Conservation (phyloP, 1,284 basidiomycete genomes). For the Irpex sp. region DNA sequence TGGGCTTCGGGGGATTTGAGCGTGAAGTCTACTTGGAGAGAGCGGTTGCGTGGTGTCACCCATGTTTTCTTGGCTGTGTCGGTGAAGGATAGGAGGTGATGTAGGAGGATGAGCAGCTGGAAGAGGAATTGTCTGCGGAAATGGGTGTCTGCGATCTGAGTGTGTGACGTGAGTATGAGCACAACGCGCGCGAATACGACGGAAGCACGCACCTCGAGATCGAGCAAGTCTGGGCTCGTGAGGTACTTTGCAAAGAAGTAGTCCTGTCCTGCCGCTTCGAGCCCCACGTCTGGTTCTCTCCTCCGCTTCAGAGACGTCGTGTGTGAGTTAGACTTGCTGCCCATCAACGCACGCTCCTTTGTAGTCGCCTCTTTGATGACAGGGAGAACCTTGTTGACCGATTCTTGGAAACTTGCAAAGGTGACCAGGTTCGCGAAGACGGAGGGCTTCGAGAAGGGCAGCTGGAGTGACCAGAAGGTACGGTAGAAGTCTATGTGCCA, state of each 20-base stretch:
- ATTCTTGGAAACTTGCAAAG: slow-evolving; percentile 62
- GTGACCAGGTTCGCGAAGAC: slow-evolving; percentile 52
- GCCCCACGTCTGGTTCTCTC: slow-evolving; percentile 51
- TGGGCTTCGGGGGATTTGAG: slow-evolving; percentile 61
- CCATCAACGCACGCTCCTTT: slow-evolving; percentile 81
- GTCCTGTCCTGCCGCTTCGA: slow-evolving; percentile 49
- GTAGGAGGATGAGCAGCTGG: slow-evolving; percentile 80
- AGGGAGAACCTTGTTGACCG: slow-evolving; percentile 68
- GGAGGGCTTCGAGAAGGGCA: slow-evolving; percentile 71
- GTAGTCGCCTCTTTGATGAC: slow-evolving; percentile 81
- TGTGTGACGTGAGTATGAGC: not conserved
- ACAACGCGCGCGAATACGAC: not conserved
- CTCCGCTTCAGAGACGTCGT: slow-evolving; percentile 55
- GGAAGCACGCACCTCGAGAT: slow-evolving; percentile 65
- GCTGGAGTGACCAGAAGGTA: slow-evolving; percentile 82
- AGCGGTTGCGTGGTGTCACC: slow-evolving; percentile 61
- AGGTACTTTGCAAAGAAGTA: slow-evolving; percentile 93
- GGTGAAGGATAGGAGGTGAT: slow-evolving; percentile 79
- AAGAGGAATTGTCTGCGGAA: slow-evolving; percentile 92
- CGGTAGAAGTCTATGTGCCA: slow-evolving; percentile 68
- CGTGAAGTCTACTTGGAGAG: slow-evolving; percentile 77
- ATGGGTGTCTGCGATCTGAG: slow-evolving; percentile 79
- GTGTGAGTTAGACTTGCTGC: slow-evolving; percentile 45
- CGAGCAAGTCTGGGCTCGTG: slow-evolving; percentile 81
- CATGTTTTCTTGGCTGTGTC: slow-evolving; percentile 62